Conservation (phyloP, 2,329 filamentous ascomycete genomes). For the Blastomyces gilchristii region DNA sequence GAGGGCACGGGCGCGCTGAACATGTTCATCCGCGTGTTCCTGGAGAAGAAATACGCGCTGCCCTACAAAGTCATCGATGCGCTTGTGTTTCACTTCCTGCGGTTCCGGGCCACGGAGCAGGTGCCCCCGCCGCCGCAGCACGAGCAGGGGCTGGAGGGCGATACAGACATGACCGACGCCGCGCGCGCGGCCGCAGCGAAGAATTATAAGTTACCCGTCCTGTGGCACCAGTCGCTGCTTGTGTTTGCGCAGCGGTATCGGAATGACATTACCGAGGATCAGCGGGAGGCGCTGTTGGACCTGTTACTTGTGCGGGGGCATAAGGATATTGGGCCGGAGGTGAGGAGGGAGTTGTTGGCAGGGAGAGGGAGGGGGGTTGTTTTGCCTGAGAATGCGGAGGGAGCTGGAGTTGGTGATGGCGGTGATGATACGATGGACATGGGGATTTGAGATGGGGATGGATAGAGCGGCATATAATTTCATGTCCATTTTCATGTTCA, state of each 20-base stretch:
- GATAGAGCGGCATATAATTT: neutral
- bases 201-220: slow-evolving; percentile 64
- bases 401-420: slow-evolving; percentile 43
- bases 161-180: slow-evolving; percentile 40
- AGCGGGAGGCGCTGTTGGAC: slow-evolving; percentile 82
- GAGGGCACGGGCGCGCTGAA: slow-evolving; percentile 89
- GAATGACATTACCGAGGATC: slow-evolving; percentile 92
- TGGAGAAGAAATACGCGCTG: slow-evolving; percentile 95
- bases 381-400: slow-evolving; percentile 38
- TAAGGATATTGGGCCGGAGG: slow-evolving; percentile 78
- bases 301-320: slow-evolving; percentile 76
- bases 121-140: no score
- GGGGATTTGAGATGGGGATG: slow-evolving; percentile 25
- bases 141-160: slow-evolving; percentile 37
- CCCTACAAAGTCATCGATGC: slow-evolving; percentile 92
- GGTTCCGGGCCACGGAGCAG: slow-evolving; percentile 65
- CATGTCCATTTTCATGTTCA: neutral
- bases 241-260: slow-evolving; percentile 90
- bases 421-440: slow-evolving; percentile 89
- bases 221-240: slow-evolving; percentile 91
- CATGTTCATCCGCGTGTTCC: slow-evolving; percentile 81
- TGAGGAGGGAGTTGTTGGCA: slow-evolving; percentile 76
- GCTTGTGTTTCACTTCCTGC: slow-evolving; percentile 90
- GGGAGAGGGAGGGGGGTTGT: slow-evolving; percentile 75
- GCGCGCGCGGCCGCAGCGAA: slow-evolving; percentile 40